Evolutionary conservation across 768 basidiomycete species (phyloP), one percentile per base, ranked within the genome.

Genomic region (Mycena albidolilacea): DNA sequence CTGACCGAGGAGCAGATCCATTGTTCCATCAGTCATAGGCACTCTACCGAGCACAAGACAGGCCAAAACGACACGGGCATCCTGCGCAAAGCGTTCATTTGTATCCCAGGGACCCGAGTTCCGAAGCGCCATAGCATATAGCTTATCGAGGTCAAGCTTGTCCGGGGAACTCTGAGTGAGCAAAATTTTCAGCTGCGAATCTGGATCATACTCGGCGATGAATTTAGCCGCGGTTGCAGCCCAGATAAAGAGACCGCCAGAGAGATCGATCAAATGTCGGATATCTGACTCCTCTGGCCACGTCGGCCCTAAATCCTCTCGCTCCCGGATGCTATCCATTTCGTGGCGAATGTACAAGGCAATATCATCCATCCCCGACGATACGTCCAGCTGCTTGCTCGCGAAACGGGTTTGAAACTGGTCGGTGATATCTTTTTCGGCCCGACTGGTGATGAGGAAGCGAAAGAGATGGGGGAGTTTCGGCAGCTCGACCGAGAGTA

Each of bases 21-120:
- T 67, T 1, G 65, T 43, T 43, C 2, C 12, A 2, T 58, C 55
- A n/a, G 65, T 57, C 65, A 67, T 67, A 2, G 65, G 43, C 9
- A 35, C 11, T 7, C n/a, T 67, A 0, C 54, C 55, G 17, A 67
- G 43, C 6, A 67, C 65, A 23, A 67, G 8, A 15, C 65, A 67
- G 23, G 54, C 54, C 10, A 64, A 14, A 23, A 64, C 64, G 5
- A 50, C 64, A 21, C 35, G 64, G 38, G 64, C 63, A 39, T 64
- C 48, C 14, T 41, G 35, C 7, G 52, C n/a, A 44, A 66, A 66
- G 39, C 0, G 21, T 30, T 14, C 6, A 41, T 55, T 17, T 9
- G 7, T 55, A 11, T 41, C 52, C 64, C 64, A 66, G 11, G 52
- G 52, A 11, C 38, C 64, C 2, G 64, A 55, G 44, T 57, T 39